These are phyloP conservation scores for Fusarium lyarnte DNA, from an alignment of 2,329 filamentous ascomycete genomes.

Conservation along the genomic window DNA sequence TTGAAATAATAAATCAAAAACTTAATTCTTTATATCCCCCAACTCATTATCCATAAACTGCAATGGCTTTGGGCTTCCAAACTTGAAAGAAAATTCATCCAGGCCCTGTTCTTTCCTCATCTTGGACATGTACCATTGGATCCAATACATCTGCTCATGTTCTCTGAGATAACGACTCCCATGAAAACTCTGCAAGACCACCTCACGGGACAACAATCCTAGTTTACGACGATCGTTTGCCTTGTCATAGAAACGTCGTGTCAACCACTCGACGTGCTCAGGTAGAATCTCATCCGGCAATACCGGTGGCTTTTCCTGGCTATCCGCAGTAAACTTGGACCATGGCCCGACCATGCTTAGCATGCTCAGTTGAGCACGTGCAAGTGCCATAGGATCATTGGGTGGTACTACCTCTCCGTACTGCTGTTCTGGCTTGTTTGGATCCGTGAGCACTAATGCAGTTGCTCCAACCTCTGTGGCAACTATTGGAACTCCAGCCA, in stretches of 20 bases:
- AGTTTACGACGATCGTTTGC: slow-evolving; percentile 20
- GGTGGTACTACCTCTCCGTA: slow-evolving; percentile 35
- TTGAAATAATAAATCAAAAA: no score
- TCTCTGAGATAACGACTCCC: slow-evolving; percentile 31
- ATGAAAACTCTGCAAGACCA: slow-evolving; percentile 32
- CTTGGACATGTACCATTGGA: slow-evolving; percentile 21
- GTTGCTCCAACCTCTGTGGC: slow-evolving; percentile 34
- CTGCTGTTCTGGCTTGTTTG: slow-evolving; percentile 26
- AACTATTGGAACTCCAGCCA: slow-evolving; percentile 33
- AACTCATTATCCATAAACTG: no score
- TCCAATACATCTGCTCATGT: slow-evolving; percentile 37
- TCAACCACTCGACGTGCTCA: slow-evolving; percentile 23
- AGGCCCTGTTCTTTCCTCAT: no score
- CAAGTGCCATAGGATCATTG: slow-evolving; percentile 29
- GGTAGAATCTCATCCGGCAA: slow-evolving; percentile 29
- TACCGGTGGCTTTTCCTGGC: not conserved
- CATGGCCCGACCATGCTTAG: slow-evolving; percentile 34
- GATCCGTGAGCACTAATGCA: slow-evolving; percentile 28
- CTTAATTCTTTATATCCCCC: no score
- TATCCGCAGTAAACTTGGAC: slow-evolving; percentile 20
- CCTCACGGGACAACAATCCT: slow-evolving; percentile 24
- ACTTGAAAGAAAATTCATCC: no score
- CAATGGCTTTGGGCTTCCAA: no score
- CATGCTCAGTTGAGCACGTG: slow-evolving; percentile 29
- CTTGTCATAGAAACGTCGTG: slow-evolving; percentile 24